A percentile compares a stretch with the other conserved stretches of the same genome.
Evolutionary conservation across 306 rosid genomes (phyloP).

Genomic region (Quercus rubra): DNA sequence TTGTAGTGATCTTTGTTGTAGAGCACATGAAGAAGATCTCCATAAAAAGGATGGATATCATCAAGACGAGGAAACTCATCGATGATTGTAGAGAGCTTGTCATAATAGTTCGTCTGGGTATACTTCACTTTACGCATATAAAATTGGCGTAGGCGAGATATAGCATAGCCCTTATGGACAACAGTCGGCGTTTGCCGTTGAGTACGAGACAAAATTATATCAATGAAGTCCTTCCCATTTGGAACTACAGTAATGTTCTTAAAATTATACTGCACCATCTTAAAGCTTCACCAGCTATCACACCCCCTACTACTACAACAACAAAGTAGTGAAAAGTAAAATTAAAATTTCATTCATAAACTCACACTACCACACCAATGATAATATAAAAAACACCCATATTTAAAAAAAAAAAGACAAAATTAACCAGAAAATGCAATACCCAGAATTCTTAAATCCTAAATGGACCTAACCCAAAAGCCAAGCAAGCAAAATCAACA

Average conservation of each 20-base stretch:
- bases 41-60: constrained; percentile 76
- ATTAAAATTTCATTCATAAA: neutral
- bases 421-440: too few relatives aligned
- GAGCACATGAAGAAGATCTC: constrained; percentile 81
- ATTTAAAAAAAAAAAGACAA: too few relatives aligned
- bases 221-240: constrained; percentile 75
- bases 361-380: too few relatives aligned
- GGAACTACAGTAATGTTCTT: constrained; percentile 91
- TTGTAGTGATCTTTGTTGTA: constrained; percentile 93
- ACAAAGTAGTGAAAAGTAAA: neutral
- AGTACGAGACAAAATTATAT: constrained; percentile 81
- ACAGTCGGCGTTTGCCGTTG: constrained; percentile 88
- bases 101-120: constrained; percentile 68
- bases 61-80: constrained; percentile 88
- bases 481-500: too few relatives aligned
- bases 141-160: constrained; percentile 69
- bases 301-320: neutral
- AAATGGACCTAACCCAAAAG: too few relatives aligned
- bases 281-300: neutral
- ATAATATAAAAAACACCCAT: too few relatives aligned
- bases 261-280: constrained; percentile 86
- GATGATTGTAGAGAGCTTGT: constrained; percentile 69
- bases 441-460: too few relatives aligned
- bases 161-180: constrained; percentile 85
- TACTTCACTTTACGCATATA: constrained; percentile 90